Base-by-base conservation (phyloP, 495 filamentous ascomycete genomes). In the Xylaria telfairii region DNA sequence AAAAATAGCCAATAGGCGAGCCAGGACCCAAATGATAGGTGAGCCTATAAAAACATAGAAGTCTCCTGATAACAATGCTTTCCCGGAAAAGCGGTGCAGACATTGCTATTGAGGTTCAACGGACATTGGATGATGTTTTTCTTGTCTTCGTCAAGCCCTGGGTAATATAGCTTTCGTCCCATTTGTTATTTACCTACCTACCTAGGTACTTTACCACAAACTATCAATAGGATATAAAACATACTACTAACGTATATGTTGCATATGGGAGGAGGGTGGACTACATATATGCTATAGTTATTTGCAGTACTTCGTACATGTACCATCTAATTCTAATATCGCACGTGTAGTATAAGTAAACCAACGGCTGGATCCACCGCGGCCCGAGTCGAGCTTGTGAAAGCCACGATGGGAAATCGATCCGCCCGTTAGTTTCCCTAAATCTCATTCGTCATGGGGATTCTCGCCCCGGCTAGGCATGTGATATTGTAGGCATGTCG, bases 291-390 rank as follows among this genome's bases (percentile, higher is more conserved):
- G 15, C 3, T 9, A 41, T 41, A 41, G 5, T 41, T 41, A 41
- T 41, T 6, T 41, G n/a, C n/a, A n/a, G n/a, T n/a, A n/a, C n/a
- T n/a, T n/a, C n/a, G n/a, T n/a, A n/a, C n/a, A n/a, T n/a, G 39
- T 10, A 41, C 39, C 9, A 5, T 1, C 12, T 1, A 15, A 49
- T 49, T n/a, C 3, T 49, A 21, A 9, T 49, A n/a, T n/a, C n/a
- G 21, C 46, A 46, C 8, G 34, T 3, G 39, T 4, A 1, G 9
- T 8, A 41, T 10, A 4, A 1, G 39, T 41, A 28, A 37, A 59
- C n/a, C 56, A 15, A n/a, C 3, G 61, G 61, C 41, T 21, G 62
- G 62, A 24, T 65, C 62, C 44, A 65, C 62, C 44, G 30, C 62
- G 62, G 62, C 10, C 62, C 62, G 62, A 37, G 44, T 65, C 62